Conservation (phyloP, 805 yeast genomes). For the Cyberlindnera maclurae region DNA sequence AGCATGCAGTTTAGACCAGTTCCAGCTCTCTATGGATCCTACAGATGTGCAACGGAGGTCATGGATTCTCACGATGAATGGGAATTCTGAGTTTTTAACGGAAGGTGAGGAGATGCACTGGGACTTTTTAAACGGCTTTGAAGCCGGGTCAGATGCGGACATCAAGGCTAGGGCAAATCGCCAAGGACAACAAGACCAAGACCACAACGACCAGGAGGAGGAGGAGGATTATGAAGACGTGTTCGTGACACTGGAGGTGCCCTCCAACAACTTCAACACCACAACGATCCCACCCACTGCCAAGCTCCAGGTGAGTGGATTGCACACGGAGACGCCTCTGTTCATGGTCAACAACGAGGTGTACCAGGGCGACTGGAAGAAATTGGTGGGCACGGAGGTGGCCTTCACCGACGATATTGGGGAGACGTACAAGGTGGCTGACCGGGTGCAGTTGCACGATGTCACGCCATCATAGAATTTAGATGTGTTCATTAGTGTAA, state of each 20-base stretch:
- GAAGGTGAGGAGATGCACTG: conserved; percentile 92
- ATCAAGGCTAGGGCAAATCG: conserved; percentile 44
- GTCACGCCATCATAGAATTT: conserved; percentile 15
- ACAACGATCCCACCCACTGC: conserved; percentile 31
- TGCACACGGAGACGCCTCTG: conserved; percentile 48
- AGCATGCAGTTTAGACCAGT: conserved; percentile 77
- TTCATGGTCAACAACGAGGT: conserved; percentile 51
- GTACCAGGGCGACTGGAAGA: conserved; percentile 72
- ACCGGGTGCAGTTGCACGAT: conserved; percentile 18
- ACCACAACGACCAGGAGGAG: no score
- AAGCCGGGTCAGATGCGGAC: conserved; percentile 89
- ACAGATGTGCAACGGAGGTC: conserved; percentile 4
- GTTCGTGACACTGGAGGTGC: conserved; percentile 48
- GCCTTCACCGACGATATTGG: conserved; percentile 26
- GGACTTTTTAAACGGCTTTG: conserved; percentile 71
- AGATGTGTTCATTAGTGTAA: no score
- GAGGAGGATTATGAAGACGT: conserved; percentile 37
- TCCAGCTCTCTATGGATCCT: conserved; percentile 22
- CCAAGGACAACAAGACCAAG: conserved; percentile 3
- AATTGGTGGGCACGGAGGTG: conserved; percentile 71
- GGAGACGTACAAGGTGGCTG: conserved; percentile 14
- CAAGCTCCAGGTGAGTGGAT: conserved; percentile 47
- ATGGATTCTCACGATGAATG: conserved; percentile 42
- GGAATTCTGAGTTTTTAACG: conserved; percentile 61
- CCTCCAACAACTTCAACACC: conserved; percentile 28